phyloP scores from a whole-genome alignment of 805 yeast genomes.

The Wickerhamiella sorbophila region DNA sequence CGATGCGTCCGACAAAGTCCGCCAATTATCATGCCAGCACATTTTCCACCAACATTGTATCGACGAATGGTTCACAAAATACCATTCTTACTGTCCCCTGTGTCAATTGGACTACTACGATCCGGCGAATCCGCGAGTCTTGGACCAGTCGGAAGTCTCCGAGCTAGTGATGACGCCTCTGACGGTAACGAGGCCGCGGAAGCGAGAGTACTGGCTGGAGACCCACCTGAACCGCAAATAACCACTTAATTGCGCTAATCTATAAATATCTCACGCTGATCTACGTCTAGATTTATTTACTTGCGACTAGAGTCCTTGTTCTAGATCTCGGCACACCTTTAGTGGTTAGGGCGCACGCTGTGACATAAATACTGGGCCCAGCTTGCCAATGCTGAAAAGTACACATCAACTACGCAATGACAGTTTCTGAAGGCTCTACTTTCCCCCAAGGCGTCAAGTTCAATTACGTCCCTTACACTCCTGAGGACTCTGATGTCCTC shows the following conservation, averaged over 20 bases:
- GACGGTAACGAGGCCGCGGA: background rate
- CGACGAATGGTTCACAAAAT: background rate
- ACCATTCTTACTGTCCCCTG: background rate
- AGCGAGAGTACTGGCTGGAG: background rate
- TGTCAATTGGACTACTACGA: background rate
- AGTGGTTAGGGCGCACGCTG: background rate
- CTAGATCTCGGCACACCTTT: background rate
- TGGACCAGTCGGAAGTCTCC: background rate
- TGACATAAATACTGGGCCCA: background rate
- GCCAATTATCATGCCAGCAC: background rate
- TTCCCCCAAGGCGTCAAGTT: conserved; percentile 25
- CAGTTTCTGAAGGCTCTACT: conserved; percentile 13
- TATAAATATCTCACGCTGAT: too few species aligned
- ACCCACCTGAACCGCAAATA: too few species aligned
- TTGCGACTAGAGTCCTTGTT: background rate
- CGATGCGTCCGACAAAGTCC: background rate
- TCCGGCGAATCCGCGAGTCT: background rate
- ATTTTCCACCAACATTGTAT: background rate
- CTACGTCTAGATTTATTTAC: too few species aligned
- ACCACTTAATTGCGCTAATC: too few species aligned
- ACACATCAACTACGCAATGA: too few species aligned
- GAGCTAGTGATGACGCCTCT: background rate
- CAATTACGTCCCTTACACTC: conserved; percentile 24
- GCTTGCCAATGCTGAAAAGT: too few species aligned
- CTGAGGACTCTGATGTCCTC: conserved; percentile 20